phyloP scores from a whole-genome alignment of 192 early-diverging fungal species.

The Coemansia umbellata region DNA sequence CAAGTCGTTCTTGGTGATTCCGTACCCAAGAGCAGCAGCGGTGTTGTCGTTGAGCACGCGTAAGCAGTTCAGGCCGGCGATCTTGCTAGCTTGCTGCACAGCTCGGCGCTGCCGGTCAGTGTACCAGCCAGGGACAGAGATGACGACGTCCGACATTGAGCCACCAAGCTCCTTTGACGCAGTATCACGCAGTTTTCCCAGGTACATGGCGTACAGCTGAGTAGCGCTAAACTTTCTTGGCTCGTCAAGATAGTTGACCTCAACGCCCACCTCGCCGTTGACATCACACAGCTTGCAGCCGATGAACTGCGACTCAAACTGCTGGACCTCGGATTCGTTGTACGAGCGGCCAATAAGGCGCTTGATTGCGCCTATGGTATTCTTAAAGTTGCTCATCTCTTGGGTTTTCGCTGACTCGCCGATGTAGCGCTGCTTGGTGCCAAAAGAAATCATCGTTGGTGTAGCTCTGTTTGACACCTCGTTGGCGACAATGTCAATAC shows the following conservation, averaged over 20 bases:
- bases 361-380: slow-evolving; percentile 88
- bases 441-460: slow-evolving; percentile 92
- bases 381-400: slow-evolving; percentile 97
- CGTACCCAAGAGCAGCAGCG: slow-evolving; percentile 92
- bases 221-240: slow-evolving; percentile 75
- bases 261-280: slow-evolving; percentile 79
- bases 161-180: slow-evolving; percentile 76
- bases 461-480: slow-evolving; percentile 96
- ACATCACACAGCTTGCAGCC: slow-evolving; percentile 77
- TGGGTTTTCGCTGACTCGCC: slow-evolving; percentile 94
- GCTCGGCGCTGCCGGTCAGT: slow-evolving; percentile 89
- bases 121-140: slow-evolving; percentile 94
- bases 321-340: slow-evolving; percentile 77
- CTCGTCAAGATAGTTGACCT: slow-evolving; percentile 80
- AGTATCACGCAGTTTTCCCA: slow-evolving; percentile 88
- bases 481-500: slow-evolving; percentile 96
- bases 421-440: slow-evolving; percentile 89
- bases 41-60: slow-evolving; percentile 92
- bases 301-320: slow-evolving; percentile 78
- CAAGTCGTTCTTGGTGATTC: slow-evolving; percentile 96
- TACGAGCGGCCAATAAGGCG: slow-evolving; percentile 85
- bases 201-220: slow-evolving; percentile 92
- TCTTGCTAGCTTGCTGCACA: slow-evolving; percentile 79
- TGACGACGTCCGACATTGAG: slow-evolving; percentile 89
- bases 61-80: slow-evolving; percentile 87